Base-by-base conservation (phyloP, 2,329 filamentous ascomycete genomes). In the Neopestalotiopsis rosae region DNA sequence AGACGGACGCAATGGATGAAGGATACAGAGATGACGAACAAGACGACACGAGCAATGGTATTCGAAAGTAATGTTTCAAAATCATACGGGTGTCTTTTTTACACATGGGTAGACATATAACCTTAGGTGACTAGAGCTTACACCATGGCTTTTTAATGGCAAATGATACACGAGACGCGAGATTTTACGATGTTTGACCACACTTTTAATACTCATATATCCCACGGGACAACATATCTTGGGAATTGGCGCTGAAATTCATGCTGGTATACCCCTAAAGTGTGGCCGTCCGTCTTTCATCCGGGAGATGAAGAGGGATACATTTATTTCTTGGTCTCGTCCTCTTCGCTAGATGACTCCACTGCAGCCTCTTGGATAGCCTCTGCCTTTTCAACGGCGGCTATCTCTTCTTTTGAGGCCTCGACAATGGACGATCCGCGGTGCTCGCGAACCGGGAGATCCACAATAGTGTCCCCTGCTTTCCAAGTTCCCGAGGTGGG, bases 401-500 rank as follows among this genome's bases (percentile, higher is more conserved):
- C 78, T 66, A 81, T 81, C 72, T 83, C 79, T 63, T 80, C 81
- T 10, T 77, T 65, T 13, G 79, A 78, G n/a, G 77, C 81, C 5
- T 71, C 74, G 24, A 72, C 74, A 14, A 83, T 73, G 4, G 72
- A 68, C 2, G 80, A 76, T 1, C 81, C 82, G 20, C 69, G 71
- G 57, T 75, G 70, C 61, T 77, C 76, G 10, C 76, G 78, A 40
- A 73, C 68, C 12, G 66, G 58, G 30, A 63, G 38, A 59, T 67
- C 68, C 67, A 72, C 69, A 42, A 64, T 65, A 30, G 67, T 71
- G 14, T 73, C 71, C 10, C 67, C 78, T 5, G 81, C 76, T 71
- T 80, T 83, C 84, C 83, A 86, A 1, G 77, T 78, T 14, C 80
- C 77, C 67, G 76, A 81, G 34, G 79, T 82, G 17, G 81, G 84